Evolutionary conservation across 352 stramenopile genomes (phyloP).

Genomic region (Plasmopara halstedii): DNA sequence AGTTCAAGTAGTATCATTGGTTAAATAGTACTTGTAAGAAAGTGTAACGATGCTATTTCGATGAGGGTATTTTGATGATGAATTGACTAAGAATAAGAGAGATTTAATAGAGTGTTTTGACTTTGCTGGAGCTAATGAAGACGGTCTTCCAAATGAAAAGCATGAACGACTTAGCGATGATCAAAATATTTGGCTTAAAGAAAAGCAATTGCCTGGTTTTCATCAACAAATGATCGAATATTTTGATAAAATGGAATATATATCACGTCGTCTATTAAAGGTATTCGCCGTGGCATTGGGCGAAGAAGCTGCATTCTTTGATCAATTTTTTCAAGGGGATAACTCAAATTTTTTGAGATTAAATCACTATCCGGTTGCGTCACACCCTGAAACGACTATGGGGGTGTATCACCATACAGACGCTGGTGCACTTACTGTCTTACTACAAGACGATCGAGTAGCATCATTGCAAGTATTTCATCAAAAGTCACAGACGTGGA

Average conservation of each 20-base stretch:
- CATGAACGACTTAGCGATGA: constrained; percentile 73
- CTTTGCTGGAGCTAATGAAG: constrained; percentile 34
- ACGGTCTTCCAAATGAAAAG: constrained; percentile 29
- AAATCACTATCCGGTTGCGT: constrained; percentile 86
- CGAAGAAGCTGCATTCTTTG: constrained; percentile 37
- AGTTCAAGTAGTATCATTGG: too few relatives aligned
- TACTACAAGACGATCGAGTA: constrained; percentile 43
- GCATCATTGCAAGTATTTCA: constrained; percentile 43
- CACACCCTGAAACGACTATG: constrained; percentile 35
- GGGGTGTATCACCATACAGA: constrained; percentile 54
- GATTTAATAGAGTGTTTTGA: constrained; percentile 91
- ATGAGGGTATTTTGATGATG: constrained; percentile 90
- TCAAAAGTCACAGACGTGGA: constrained; percentile 31
- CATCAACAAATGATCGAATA: constrained; percentile 30
- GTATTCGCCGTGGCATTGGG: constrained; percentile 47
- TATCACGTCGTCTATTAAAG: constrained; percentile 46
- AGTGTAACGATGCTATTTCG: too few relatives aligned
- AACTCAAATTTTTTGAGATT: constrained; percentile 89
- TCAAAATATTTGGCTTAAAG: constrained; percentile 75
- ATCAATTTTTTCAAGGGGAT: constrained; percentile 42
- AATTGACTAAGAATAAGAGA: constrained; percentile 90
- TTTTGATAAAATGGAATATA: constrained; percentile 41
- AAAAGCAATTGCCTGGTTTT: constrained; percentile 45
- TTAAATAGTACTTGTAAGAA: too few relatives aligned
- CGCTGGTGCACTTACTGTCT: constrained; percentile 36